Percentiles rank a stretch among this genome's conserved stretches.
These are phyloP conservation scores for Exobasidium cylindrosporum DNA, from an alignment of 1,284 basidiomycete genomes.

Conservation along the genomic window DNA sequence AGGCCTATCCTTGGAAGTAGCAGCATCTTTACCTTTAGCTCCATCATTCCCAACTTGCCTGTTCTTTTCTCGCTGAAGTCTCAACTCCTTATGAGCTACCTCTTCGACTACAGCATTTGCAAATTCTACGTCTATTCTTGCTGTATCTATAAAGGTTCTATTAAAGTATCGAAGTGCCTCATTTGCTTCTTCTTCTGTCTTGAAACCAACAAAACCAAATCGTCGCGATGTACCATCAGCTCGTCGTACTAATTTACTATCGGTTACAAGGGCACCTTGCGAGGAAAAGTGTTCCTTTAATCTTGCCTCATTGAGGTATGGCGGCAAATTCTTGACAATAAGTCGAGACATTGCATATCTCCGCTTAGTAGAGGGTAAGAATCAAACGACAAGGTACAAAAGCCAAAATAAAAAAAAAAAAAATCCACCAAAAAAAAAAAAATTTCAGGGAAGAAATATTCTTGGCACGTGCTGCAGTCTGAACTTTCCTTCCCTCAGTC, in stretches of 20 bases:
- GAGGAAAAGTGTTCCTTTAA: constrained; percentile 68
- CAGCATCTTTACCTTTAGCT: background rate
- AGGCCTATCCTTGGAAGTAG: background rate
- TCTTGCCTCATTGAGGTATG: constrained; percentile 67
- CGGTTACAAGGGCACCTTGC: constrained; percentile 65
- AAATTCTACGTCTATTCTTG: constrained; percentile 70
- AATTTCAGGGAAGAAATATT: too few species aligned
- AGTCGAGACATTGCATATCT: constrained; percentile 67
- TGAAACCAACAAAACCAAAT: constrained; percentile 91
- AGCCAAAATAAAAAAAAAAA: background rate
- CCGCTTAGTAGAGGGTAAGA: too few species aligned
- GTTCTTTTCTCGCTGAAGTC: constrained; percentile 19
- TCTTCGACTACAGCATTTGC: constrained; percentile 61
- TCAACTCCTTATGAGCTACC: constrained; percentile 15
- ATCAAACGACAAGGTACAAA: too few species aligned
- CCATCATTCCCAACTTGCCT: constrained; percentile 14
- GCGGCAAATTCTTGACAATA: constrained; percentile 82
- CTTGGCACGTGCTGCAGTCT: too few species aligned
- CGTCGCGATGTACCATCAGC: constrained; percentile 74
- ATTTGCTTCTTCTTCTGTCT: constrained; percentile 71
- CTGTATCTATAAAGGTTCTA: constrained; percentile 65
- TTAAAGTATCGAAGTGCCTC: constrained; percentile 81
- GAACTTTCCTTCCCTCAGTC: too few species aligned
- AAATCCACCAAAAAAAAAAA: background rate
- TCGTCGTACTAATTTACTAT: constrained; percentile 77